Conservation (phyloP, 2,329 filamentous ascomycete species). For the Diaporthe helianthi region DNA sequence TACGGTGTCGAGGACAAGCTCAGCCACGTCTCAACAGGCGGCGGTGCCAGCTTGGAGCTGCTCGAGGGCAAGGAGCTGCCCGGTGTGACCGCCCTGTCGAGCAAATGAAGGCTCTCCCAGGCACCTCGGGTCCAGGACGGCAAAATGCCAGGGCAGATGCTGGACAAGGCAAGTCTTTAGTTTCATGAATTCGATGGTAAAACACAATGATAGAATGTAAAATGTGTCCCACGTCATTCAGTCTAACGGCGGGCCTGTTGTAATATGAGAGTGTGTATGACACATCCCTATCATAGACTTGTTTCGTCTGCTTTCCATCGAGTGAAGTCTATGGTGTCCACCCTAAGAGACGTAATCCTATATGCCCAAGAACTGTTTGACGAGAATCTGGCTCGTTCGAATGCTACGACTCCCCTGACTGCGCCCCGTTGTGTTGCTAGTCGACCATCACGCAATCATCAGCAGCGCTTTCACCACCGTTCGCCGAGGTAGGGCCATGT, state of each 20-base stretch:
- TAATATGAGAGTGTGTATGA: neutral
- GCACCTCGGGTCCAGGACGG: slow-evolving; percentile 38
- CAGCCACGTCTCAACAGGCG: slow-evolving; percentile 97
- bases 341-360: neutral
- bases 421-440: neutral
- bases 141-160: slow-evolving; percentile 40
- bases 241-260: neutral
- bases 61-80: slow-evolving; percentile 98
- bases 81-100: slow-evolving; percentile 89
- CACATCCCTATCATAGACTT: neutral
- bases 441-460: neutral
- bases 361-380: neutral
- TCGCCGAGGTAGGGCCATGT: neutral
- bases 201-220: slow-evolving; percentile 30
- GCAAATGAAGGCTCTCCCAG: slow-evolving; percentile 58
- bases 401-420: neutral
- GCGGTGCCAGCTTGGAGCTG: slow-evolving; percentile 93
- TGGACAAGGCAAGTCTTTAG: slow-evolving; percentile 47
- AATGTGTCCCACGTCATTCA: slow-evolving; percentile 8
- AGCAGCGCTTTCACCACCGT: neutral
- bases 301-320: slow-evolving; percentile 15
- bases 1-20: slow-evolving; percentile 96
- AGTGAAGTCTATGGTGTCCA: slow-evolving; percentile 25
- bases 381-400: neutral
- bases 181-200: slow-evolving; percentile 20